Evolutionary conservation across 2,329 filamentous ascomycete species (phyloP).

Genomic region (Cercospora janseana): DNA sequence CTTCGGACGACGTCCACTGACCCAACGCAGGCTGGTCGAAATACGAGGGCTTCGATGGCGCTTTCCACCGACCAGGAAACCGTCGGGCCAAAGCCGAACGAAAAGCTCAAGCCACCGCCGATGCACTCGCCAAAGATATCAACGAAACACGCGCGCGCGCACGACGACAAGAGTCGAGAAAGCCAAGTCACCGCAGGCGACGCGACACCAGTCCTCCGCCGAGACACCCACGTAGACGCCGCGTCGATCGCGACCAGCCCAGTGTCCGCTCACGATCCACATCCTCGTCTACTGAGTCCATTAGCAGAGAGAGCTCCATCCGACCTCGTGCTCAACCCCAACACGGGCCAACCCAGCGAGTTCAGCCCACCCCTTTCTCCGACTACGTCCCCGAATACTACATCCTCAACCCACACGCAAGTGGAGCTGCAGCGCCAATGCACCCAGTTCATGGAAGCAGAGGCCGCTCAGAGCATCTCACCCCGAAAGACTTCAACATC

Average conservation of each 20-base stretch:
- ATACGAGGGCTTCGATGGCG: slow-evolving; percentile 28
- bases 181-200: not conserved
- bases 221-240: not conserved
- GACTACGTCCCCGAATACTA: slow-evolving; percentile 20
- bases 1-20: not conserved
- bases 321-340: not conserved
- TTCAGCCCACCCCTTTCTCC: slow-evolving; percentile 9
- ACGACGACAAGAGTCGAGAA: not conserved
- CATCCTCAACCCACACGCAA: slow-evolving; percentile 3
- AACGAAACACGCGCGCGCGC: not conserved
- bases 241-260: not conserved
- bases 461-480: slow-evolving; percentile 17
- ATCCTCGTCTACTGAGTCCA: not conserved
- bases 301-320: slow-evolving; percentile 1
- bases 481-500: slow-evolving; percentile 20
- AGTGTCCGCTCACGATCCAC: not conserved
- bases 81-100: slow-evolving; percentile 18
- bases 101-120: slow-evolving; percentile 12
- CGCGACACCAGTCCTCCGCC: not conserved
- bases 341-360: slow-evolving; percentile 5
- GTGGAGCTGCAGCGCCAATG: slow-evolving; percentile 8
- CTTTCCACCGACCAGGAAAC: slow-evolving; percentile 27
- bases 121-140: slow-evolving; percentile 9
- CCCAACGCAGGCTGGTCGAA: slow-evolving; percentile 21
- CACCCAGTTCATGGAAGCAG: slow-evolving; percentile 20